These are phyloP conservation scores for Micromonas commoda DNA, from an alignment of 139 green algal genomes.

Conservation along the genomic window DNA sequence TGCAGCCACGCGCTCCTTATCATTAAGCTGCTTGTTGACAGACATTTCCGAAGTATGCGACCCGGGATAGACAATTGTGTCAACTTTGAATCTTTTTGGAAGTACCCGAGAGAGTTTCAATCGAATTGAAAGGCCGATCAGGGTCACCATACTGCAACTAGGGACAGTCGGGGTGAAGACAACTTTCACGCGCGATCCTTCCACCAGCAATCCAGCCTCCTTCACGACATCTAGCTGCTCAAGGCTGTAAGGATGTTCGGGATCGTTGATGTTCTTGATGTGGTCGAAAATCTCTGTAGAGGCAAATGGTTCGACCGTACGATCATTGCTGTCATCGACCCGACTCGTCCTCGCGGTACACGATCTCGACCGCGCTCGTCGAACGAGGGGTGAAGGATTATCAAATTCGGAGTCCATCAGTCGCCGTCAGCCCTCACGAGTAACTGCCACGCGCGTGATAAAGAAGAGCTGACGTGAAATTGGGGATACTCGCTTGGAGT, in stretches of 20 bases:
- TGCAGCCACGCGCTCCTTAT: conserved; percentile 96
- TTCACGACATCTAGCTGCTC: conserved; percentile 80
- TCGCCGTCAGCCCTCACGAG: no score
- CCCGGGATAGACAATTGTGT: conserved; percentile 48
- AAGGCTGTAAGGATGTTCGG: conserved; percentile 94
- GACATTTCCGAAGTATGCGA: conserved; percentile 75
- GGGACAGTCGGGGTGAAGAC: conserved; percentile 50
- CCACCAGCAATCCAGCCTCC: neutral
- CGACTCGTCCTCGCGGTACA: no score
- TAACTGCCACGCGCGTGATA: no score
- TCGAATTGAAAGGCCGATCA: conserved; percentile 92
- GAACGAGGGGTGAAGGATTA: no score
- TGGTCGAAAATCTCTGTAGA: conserved; percentile 35
- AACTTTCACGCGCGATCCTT: conserved; percentile 2
- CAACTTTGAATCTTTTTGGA: conserved; percentile 79
- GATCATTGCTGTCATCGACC: no score
- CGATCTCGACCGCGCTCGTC: no score
- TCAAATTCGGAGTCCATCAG: no score
- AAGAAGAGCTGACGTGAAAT: no score
- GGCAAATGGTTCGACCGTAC: no score
- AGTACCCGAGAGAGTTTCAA: conserved; percentile 81
- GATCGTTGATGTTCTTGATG: conserved; percentile 81
- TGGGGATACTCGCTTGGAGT: no score
- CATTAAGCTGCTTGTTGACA: conserved; percentile 96
- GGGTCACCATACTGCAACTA: conserved; percentile 97